Percentiles rank a stretch among this genome's conserved stretches.
phyloP scores from a whole-genome alignment of 2,329 filamentous ascomycete genomes.

The Clathrospora elynae region DNA sequence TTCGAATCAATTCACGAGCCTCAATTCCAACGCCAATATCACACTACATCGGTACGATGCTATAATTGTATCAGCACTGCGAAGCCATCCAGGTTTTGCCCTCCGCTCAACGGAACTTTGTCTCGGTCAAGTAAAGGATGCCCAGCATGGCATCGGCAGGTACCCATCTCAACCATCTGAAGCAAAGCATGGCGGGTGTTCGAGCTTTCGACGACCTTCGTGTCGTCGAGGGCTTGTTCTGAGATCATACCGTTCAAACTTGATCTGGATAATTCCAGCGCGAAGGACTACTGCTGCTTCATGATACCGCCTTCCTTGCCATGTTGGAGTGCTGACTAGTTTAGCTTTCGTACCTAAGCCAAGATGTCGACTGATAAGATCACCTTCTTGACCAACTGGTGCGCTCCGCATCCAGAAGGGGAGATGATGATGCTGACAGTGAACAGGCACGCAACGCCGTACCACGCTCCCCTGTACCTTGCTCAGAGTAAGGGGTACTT shows the following conservation, averaged over 20 bases:
- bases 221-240: slow-evolving; percentile 17
- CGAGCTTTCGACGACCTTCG: slow-evolving; percentile 6
- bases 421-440: slow-evolving; percentile 11
- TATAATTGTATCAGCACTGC: slow-evolving; percentile 16
- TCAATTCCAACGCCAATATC: background rate
- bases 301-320: slow-evolving; percentile 42
- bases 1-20: background rate
- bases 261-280: slow-evolving; percentile 88
- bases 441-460: slow-evolving; percentile 78
- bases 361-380: slow-evolving; percentile 84
- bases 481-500: slow-evolving; percentile 78
- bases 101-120: slow-evolving; percentile 5
- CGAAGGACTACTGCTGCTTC: slow-evolving; percentile 79
- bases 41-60: slow-evolving; percentile 19
- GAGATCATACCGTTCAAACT: slow-evolving; percentile 70
- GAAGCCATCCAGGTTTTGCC: background rate
- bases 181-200: slow-evolving; percentile 31
- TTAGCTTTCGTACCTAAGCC: slow-evolving; percentile 52
- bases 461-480: slow-evolving; percentile 78
- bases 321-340: slow-evolving; percentile 32
- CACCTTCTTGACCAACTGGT: slow-evolving; percentile 85
- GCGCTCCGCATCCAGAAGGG: slow-evolving; percentile 33
- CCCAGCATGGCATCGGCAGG: slow-evolving; percentile 18
- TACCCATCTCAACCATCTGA: slow-evolving; percentile 27
- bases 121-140: slow-evolving; percentile 21